Conservation (phyloP, 129 eudicot species). For the carrot (Daucus carota) region DH1_v3.0 NC_030386.2:31276501-31277000, state of each 20-base stretch:
- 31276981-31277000: too few relatives aligned
- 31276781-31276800: too few relatives aligned
- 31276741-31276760: not conserved
- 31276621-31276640: not conserved
- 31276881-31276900: too few relatives aligned
- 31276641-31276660: not conserved
- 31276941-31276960: too few relatives aligned
- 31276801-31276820: too few relatives aligned
- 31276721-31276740: not conserved
- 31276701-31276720: not conserved
- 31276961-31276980: too few relatives aligned
- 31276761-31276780: not conserved
- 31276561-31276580: not conserved
- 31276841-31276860: too few relatives aligned
- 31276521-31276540: not conserved
- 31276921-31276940: too few relatives aligned
- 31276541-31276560: not conserved
- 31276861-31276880: too few relatives aligned
- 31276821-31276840: too few relatives aligned
- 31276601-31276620: not conserved
- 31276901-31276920: too few relatives aligned
- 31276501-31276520: not conserved
- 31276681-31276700: not conserved
- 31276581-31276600: not conserved
- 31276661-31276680: not conserved